Evolutionary conservation across 192 early-diverging fungal species (phyloP).

Genomic region (Rhizoclosmatium sp.): DNA sequence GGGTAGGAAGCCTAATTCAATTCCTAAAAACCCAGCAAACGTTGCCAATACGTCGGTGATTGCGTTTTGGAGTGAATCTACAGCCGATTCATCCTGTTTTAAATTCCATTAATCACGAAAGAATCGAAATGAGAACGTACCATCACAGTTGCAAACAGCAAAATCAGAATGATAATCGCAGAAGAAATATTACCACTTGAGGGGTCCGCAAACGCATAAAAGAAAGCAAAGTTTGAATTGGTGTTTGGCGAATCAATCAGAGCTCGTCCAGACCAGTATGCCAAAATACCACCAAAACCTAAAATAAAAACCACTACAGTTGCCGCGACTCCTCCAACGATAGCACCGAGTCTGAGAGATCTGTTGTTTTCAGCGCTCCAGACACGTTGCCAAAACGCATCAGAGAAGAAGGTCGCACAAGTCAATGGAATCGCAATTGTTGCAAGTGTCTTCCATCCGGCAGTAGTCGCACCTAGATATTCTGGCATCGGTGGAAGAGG

Average conservation of each 20-base stretch:
- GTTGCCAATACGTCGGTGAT: slow-evolving; percentile 48
- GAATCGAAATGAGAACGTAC: no score
- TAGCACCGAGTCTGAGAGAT: slow-evolving; percentile 44
- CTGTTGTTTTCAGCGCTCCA: slow-evolving; percentile 53
- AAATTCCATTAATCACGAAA: no score
- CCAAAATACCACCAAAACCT: slow-evolving; percentile 56
- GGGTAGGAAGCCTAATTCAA: slow-evolving; percentile 25
- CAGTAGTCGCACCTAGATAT: slow-evolving; percentile 43
- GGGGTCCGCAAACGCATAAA: slow-evolving; percentile 47
- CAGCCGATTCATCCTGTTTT: slow-evolving; percentile 47
- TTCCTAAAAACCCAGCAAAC: slow-evolving; percentile 36
- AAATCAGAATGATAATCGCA: slow-evolving; percentile 47
- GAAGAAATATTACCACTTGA: slow-evolving; percentile 27
- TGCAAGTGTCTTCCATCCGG: slow-evolving; percentile 49
- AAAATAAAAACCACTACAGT: slow-evolving; percentile 51
- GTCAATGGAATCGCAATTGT: slow-evolving; percentile 51
- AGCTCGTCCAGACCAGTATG: slow-evolving; percentile 45
- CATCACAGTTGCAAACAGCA: slow-evolving; percentile 50
- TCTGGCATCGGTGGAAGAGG: slow-evolving; percentile 41
- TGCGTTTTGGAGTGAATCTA: slow-evolving; percentile 59
- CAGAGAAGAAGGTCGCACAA: slow-evolving; percentile 54
- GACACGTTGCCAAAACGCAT: slow-evolving; percentile 63
- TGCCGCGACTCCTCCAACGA: slow-evolving; percentile 41
- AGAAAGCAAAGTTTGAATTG: slow-evolving; percentile 47
- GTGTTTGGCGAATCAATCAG: slow-evolving; percentile 9